These are phyloP conservation scores for Ceratocystis variospora DNA, from an alignment of 2,329 filamentous ascomycete species.

Conservation along the genomic window DNA sequence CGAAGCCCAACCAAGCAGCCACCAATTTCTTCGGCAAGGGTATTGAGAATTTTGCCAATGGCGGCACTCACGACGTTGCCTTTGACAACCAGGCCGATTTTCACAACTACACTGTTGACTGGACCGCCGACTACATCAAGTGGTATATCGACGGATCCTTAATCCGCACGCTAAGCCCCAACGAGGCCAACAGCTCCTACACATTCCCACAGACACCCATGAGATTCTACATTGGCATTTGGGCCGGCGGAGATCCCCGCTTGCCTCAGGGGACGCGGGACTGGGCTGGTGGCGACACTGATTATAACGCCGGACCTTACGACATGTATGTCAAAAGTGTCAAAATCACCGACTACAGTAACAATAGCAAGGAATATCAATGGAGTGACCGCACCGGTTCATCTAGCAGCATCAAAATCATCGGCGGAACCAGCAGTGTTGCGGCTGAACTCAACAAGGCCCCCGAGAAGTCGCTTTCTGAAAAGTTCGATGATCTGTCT, in stretches of 20 bases:
- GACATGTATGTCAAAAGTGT: slow-evolving; percentile 58
- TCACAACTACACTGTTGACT: slow-evolving; percentile 65
- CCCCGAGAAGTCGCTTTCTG: slow-evolving; percentile 32
- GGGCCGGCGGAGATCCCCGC: slow-evolving; percentile 46
- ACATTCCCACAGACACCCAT: slow-evolving; percentile 67
- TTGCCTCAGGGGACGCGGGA: slow-evolving; percentile 44
- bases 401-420: slow-evolving; percentile 49
- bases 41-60: slow-evolving; percentile 47
- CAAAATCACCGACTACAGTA: slow-evolving; percentile 43
- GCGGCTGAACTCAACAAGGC: slow-evolving; percentile 28
- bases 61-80: slow-evolving; percentile 42
- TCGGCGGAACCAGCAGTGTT: slow-evolving; percentile 42
- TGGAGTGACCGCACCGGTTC: slow-evolving; percentile 48
- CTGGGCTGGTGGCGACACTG: slow-evolving; percentile 57
- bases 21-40: slow-evolving; percentile 76
- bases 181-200: slow-evolving; percentile 46
- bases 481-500: slow-evolving; percentile 43
- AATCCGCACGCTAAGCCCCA: slow-evolving; percentile 49
- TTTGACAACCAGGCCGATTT: slow-evolving; percentile 44
- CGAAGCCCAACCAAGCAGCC: slow-evolving; percentile 47
- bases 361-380: slow-evolving; percentile 46
- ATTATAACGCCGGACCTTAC: slow-evolving; percentile 53
- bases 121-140: slow-evolving; percentile 52
- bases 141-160: slow-evolving; percentile 57
- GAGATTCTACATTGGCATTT: slow-evolving; percentile 54